Base-by-base conservation (phyloP, 257 asterid species). In the Salvia rosmarinus region DNA sequence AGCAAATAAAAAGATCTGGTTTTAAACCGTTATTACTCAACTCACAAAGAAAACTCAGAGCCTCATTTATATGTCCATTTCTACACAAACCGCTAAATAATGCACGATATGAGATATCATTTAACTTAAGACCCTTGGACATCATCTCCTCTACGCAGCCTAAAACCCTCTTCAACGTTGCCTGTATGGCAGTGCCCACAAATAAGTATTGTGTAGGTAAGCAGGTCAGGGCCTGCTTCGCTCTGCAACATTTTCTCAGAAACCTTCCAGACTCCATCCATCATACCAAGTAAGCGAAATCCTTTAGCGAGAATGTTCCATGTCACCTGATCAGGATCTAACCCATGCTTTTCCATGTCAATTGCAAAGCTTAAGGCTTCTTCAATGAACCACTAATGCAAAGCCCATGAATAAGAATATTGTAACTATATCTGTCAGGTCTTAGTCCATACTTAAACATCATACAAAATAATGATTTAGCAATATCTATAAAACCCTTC, bases 271-370 rank as follows among this genome's bases (percentile, higher is more conserved):
- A 73, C 80, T 67, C 77, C 92, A 74, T 68, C 74, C 78, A 64
- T 80, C 86, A 82, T 81, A 68, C 94, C 92, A 80, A 88, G 85
- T 23, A 78, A 81, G 68, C 76, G 77, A 79, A 85, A 88, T 67
- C 97, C 98, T 84, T 88, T 88, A 28, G 86, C 83, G 28, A 92
- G 88, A 77, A 81, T 85, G 62, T 83, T 85, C 73, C 79, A 88
- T 32, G 98, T 90, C 47, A 87, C 95, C 66, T 49, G 13, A 79
- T 90, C 89, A 46, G 92, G 96, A 81, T 79, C 79, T 80, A 92
- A 54, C 56, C 95, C 93, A 37, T 88, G 86, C 65, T 71, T 88
- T 82, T 80, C 79, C 98, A 90, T 92, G 83, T 88, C 90, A 58
- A 20, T 50, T 5, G 82, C 68, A 70, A 87, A 78, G 55, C 74